Evolutionary conservation across 768 basidiomycete genomes (phyloP), one percentile per base, ranked within the genome.

Genomic region (Boletellus sp.): DNA sequence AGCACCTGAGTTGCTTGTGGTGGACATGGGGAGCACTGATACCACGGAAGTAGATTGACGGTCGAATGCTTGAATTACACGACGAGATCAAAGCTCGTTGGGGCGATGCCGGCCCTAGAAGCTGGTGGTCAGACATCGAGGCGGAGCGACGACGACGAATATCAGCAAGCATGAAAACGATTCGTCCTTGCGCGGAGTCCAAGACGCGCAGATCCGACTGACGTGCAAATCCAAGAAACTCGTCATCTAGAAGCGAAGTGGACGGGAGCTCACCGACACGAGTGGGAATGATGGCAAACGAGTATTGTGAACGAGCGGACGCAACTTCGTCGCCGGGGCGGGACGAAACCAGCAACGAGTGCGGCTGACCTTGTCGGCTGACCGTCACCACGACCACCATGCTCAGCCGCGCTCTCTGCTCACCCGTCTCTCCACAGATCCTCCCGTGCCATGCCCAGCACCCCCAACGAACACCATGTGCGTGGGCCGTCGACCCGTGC

Each of bases 171-270:
- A 69, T 59, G 56, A 57, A 58, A 70, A 45, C 28, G 28, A 28
- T 28, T 60, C 76, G 68, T 77, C 78, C 54, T 71, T 34, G 59
- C 34, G 41, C 56, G 34, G 52, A 61, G 58, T 52, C 49, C 45
- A 26, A 60, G 60, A 56, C 55, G 45, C 46, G 52, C 54, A 55
- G 61, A 62, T 79, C 76, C 45, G 78, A 79, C 80, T 81, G 80
- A 81, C 80, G 78, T 81, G 80, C 80, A 81, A 81, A 81, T 72
- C 65, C 71, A 60, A 56, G 60, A 68, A 64, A 61, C 52, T 80
- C 79, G 72, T 80, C 78, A 60, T 67, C 44, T 55, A 17, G 24
- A 38, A 38, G 22, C 9, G 17, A 22, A 50, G 35, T 20, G 42
- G 42, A 58, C 20, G 0, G 9, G 33, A 31, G 38, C 65, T 61